Evolutionary conservation across 176 grass and related monocot genomes (phyloP).

Genomic region (Aegilops sharonensis): DNA sequence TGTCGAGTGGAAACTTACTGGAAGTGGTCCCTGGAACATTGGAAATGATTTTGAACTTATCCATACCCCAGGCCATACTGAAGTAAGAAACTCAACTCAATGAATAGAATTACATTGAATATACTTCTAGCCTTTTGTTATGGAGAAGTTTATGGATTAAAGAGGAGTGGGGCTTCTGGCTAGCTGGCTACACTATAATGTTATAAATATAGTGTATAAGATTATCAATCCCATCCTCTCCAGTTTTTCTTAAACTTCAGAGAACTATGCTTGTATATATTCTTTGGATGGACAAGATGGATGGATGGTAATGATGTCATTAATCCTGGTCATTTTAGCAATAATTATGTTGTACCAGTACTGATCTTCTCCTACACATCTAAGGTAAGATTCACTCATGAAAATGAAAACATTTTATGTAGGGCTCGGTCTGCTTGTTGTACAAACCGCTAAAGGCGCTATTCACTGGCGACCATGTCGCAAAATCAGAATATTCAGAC

Average conservation of each 20-base stretch:
- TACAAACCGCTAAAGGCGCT: conserved; percentile 56
- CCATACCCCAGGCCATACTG: conserved; percentile 79
- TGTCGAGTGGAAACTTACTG: conserved; percentile 76
- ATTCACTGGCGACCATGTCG: conserved; percentile 77
- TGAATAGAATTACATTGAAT: background rate
- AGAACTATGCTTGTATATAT: background rate
- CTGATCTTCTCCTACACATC: background rate
- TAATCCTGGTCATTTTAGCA: background rate
- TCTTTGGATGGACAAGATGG: background rate
- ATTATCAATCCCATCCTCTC: background rate
- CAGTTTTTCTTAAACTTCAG: background rate
- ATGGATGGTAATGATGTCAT: background rate
- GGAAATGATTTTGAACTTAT: conserved; percentile 68
- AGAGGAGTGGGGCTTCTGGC: background rate
- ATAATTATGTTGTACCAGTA: background rate
- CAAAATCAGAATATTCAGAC: conserved; percentile 61
- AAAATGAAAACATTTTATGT: conserved; percentile 1
- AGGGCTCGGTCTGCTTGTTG: conserved; percentile 87
- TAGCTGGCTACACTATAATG: background rate
- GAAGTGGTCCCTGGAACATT: conserved; percentile 78
- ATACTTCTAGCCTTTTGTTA: background rate
- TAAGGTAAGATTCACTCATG: background rate
- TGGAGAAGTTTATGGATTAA: background rate
- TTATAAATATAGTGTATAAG: background rate
- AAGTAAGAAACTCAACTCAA: conserved; percentile 43